These are phyloP conservation scores for Volvariella volvacea DNA, from an alignment of 1,284 basidiomycete species.

Conservation along the genomic window DNA sequence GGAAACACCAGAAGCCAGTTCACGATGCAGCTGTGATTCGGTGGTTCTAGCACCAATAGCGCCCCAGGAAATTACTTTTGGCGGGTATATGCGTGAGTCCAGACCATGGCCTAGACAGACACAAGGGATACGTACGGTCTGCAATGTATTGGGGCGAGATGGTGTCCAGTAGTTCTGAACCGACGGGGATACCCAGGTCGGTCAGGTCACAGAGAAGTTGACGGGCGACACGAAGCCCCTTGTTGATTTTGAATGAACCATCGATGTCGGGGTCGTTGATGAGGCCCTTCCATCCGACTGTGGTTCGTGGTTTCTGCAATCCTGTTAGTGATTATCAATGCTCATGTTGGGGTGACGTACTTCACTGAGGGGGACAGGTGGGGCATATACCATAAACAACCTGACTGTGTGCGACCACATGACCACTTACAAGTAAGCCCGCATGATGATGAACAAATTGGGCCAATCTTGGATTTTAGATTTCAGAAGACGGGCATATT, in stretches of 20 bases:
- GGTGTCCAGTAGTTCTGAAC: conserved; percentile 92
- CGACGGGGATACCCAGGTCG: conserved; percentile 85
- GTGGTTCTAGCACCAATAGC: conserved; percentile 97
- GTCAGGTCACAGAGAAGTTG: conserved; percentile 89
- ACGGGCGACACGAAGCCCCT: conserved; percentile 83
- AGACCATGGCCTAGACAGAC: not conserved
- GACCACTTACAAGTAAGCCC: conserved; percentile 82
- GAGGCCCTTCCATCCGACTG: conserved; percentile 85
- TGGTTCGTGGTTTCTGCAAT: conserved; percentile 81
- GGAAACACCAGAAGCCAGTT: conserved; percentile 85
- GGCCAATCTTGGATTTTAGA: conserved; percentile 62
- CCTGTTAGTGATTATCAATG: too few species aligned
- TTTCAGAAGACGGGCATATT: conserved; percentile 81
- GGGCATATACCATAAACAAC: conserved; percentile 6
- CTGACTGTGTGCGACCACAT: conserved; percentile 2
- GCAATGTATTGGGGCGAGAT: conserved; percentile 84
- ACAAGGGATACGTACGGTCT: conserved; percentile 40
- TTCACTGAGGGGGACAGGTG: conserved; percentile 33
- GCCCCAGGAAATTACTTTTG: conserved; percentile 84
- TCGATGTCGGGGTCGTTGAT: conserved; percentile 92
- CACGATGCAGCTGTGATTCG: conserved; percentile 89
- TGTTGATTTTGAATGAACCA: conserved; percentile 95
- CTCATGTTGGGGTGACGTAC: conserved; percentile 22
- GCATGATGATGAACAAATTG: conserved; percentile 91
- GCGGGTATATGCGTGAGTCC: conserved; percentile 5